Evolutionary conservation across 2,329 filamentous ascomycete species (phyloP), one percentile per base, ranked within the genome.

Genomic region (Pyricularia pennisetigena): DNA sequence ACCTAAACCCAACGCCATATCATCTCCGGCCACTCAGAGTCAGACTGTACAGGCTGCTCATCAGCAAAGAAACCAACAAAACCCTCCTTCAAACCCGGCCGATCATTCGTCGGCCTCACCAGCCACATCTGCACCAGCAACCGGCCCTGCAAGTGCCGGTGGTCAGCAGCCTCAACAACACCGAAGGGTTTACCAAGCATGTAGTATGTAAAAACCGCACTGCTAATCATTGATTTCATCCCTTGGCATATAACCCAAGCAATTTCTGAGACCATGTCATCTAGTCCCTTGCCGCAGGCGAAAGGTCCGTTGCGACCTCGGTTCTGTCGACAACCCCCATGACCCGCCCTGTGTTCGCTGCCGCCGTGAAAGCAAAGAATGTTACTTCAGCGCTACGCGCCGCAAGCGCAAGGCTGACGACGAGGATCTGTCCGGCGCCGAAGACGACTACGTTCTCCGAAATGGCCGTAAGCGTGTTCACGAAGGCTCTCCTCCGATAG

Each of bases 281-380:
- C 14, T 49, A 49, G 41, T 88, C 66, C 86, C 86, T 7, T 88
- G 86, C 71, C 84, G 86, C 23, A 82, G 85, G 3, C 82, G 85
- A 71, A 88, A 88, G 75, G 85, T 89, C 29, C 82, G 86, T 69
- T 88, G 85, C 77, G 86, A 88, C 71, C 79, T 89, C 7, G 86
- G 86, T 69, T 90, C 89, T 74, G 94, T 98, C 76, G 95, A 98
- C 80, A 94, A 95, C 74, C 95, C 95, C 28, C 89, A 94, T 78
- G 93, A 97, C 74, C 94, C 94, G 68, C 95, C 95, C 2, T 99
- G 95, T 78, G 91, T 94, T 69, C 89, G 95, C 75, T 99, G 95
- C 78, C 90, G 93, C 67, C 89, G 95, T 72, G 95, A 99, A 82
- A 93, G 90, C 81, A 98, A 98, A 78, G 90, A 97, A 74, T 99